Conservation (phyloP, 495 filamentous ascomycete genomes). For the Hypoxylon fuscum region DNA sequence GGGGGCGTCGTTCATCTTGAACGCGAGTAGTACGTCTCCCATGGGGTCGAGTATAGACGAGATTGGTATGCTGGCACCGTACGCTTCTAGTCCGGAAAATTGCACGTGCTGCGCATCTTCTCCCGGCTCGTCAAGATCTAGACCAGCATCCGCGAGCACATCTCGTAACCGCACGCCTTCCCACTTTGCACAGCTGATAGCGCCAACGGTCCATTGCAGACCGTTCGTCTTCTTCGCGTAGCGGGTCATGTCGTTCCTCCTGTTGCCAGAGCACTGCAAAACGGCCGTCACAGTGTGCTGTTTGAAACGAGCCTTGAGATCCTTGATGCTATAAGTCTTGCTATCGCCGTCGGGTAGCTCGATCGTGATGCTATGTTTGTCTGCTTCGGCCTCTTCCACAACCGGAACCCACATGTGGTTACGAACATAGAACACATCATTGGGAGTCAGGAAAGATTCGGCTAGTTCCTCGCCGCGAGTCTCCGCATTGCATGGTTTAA, state of each 20-base stretch:
- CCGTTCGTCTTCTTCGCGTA: constrained; percentile 63
- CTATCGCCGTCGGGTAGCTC: constrained; percentile 64
- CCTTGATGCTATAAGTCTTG: constrained; percentile 60
- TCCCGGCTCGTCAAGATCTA: constrained; percentile 42
- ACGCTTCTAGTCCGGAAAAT: constrained; percentile 67
- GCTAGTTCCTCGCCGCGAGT: constrained; percentile 58
- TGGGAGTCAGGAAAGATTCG: constrained; percentile 61
- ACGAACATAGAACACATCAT: constrained; percentile 66
- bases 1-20: constrained; percentile 66
- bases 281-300: constrained; percentile 64
- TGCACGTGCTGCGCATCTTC: constrained; percentile 60
- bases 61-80: constrained; percentile 68
- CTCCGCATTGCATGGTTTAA: constrained; percentile 67
- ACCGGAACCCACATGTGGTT: constrained; percentile 71
- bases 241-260: constrained; percentile 67
- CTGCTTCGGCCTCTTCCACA: constrained; percentile 50
- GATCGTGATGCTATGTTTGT: constrained; percentile 58
- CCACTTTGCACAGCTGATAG: constrained; percentile 69
- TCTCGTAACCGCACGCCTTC: constrained; percentile 67
- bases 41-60: constrained; percentile 60
- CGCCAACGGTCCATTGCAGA: constrained; percentile 67
- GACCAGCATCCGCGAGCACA: constrained; percentile 63
- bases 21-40: constrained; percentile 70
- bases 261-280: constrained; percentile 70
- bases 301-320: constrained; percentile 62